A percentile compares a stretch with the other conserved stretches of the same genome.
Evolutionary conservation across 2,329 filamentous ascomycete genomes (phyloP).

Genomic region (Cercospora zeae-maydis): DNA sequence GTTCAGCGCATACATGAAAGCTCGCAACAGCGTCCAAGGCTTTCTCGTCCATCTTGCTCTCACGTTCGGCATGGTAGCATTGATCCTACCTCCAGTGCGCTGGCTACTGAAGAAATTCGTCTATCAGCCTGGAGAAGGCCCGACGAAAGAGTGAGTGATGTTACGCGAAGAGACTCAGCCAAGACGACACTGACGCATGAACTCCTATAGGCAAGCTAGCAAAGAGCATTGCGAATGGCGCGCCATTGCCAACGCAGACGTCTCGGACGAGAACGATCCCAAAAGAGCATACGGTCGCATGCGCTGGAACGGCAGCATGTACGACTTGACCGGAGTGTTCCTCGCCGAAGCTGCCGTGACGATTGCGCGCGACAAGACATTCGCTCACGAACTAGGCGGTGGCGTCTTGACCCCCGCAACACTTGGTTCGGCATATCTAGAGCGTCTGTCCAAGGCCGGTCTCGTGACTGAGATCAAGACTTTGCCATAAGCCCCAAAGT

Average conservation of each 20-base stretch:
- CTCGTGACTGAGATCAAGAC: conserved; percentile 56
- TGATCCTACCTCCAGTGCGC: conserved; percentile 53
- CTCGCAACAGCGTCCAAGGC: conserved; percentile 49
- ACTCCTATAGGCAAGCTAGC: conserved; percentile 48
- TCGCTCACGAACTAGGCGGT: conserved; percentile 55
- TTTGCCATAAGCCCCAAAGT: conserved; percentile 27
- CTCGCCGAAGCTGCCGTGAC: conserved; percentile 63
- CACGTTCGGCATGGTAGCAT: conserved; percentile 43
- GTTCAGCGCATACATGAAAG: conserved; percentile 55
- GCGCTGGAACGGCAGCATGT: conserved; percentile 59
- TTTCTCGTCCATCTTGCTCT: conserved; percentile 50
- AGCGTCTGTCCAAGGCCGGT: conserved; percentile 59
- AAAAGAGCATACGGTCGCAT: conserved; percentile 56
- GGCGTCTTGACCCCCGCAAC: conserved; percentile 70
- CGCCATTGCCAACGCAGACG: conserved; percentile 61
- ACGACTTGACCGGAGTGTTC: conserved; percentile 63
- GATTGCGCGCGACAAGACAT: conserved; percentile 56
- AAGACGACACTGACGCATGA: conserved; percentile 6
- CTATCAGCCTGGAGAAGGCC: conserved; percentile 51
- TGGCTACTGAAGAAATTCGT: conserved; percentile 48
- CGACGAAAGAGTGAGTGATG: conserved; percentile 41
- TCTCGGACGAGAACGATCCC: conserved; percentile 40
- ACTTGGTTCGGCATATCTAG: conserved; percentile 63
- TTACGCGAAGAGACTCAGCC: background rate
- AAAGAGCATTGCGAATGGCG: conserved; percentile 62